Conservation (phyloP, 2,329 filamentous ascomycete genomes). For the Gyromitra esculenta region DNA sequence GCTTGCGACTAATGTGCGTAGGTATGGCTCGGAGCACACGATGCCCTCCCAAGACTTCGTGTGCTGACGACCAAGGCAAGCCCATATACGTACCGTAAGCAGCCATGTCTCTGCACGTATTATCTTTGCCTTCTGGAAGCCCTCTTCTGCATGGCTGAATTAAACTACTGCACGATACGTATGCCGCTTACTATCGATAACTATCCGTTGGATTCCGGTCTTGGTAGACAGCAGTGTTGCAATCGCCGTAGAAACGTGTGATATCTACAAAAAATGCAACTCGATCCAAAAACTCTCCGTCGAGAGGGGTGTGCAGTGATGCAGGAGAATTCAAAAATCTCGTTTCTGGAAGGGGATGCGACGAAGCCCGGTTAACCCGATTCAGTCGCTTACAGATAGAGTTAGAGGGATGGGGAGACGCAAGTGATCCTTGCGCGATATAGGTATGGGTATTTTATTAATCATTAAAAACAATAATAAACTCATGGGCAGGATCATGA, state of each 20-base stretch:
- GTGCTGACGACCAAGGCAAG: neutral
- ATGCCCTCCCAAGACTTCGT: neutral
- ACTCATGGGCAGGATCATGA: neutral
- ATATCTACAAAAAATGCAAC: neutral
- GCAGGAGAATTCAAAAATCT: neutral
- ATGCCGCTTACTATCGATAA: neutral
- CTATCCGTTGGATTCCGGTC: neutral
- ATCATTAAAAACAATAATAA: neutral
- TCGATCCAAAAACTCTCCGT: neutral
- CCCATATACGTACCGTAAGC: neutral
- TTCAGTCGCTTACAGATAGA: neutral
- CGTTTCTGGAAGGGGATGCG: neutral
- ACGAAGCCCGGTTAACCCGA: neutral
- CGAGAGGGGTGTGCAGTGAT: neutral
- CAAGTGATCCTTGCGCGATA: neutral
- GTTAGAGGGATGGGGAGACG: neutral
- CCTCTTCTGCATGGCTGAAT: slow-evolving; percentile 12
- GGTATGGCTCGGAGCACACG: neutral
- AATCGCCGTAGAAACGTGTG: neutral
- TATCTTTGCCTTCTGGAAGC: slow-evolving; percentile 9
- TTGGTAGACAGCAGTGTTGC: neutral
- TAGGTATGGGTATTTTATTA: slow-evolving; percentile 7
- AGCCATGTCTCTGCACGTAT: neutral
- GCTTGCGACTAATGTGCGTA: neutral
- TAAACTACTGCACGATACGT: neutral